A percentile compares a stretch with the other conserved stretches of the same genome.
These are phyloP conservation scores for Cydonia oblonga DNA, from an alignment of 331 rosid genomes.

Conservation along the genomic window DNA sequence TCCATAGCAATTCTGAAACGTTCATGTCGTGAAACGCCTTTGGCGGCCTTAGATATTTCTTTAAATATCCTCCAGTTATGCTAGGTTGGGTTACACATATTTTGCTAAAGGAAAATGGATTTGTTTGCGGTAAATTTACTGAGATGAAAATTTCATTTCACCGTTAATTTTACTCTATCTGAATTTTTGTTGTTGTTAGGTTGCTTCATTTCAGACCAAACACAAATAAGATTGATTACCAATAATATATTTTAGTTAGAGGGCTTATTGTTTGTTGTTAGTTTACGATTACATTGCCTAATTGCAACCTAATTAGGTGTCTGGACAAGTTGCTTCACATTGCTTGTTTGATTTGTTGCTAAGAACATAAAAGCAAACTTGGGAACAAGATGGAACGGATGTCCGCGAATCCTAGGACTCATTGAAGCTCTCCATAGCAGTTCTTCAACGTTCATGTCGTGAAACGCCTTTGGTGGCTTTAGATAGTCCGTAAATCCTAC, in stretches of 20 bases:
- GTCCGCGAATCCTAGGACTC: constrained; percentile 31
- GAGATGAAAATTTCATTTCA: too few species aligned
- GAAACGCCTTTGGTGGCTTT: constrained; percentile 39
- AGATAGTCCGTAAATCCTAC: constrained; percentile 26
- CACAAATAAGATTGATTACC: too few species aligned
- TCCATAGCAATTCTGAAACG: constrained; percentile 65
- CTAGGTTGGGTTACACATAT: too few species aligned
- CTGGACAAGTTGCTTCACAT: too few species aligned
- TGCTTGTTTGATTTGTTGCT: constrained; percentile 1
- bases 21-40: constrained; percentile 44
- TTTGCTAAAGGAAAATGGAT: constrained; percentile 12
- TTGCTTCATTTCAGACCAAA: too few species aligned
- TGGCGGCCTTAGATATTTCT: constrained; percentile 38
- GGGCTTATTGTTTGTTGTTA: too few species aligned
- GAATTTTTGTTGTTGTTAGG: too few species aligned
- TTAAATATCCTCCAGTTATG: constrained; percentile 16
- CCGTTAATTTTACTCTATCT: too few species aligned
- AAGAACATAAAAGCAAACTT: constrained; percentile 82
- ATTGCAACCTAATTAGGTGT: too few species aligned
- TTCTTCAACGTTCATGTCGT: constrained; percentile 52
- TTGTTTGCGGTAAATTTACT: too few species aligned
- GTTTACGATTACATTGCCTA: too few species aligned
- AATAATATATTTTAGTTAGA: too few species aligned
- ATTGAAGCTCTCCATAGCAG: constrained; percentile 72
- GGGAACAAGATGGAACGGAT: constrained; percentile 48